phyloP scores from a whole-genome alignment of 1,139 yeast species.

The Geotrichum cucujoidarum region DNA sequence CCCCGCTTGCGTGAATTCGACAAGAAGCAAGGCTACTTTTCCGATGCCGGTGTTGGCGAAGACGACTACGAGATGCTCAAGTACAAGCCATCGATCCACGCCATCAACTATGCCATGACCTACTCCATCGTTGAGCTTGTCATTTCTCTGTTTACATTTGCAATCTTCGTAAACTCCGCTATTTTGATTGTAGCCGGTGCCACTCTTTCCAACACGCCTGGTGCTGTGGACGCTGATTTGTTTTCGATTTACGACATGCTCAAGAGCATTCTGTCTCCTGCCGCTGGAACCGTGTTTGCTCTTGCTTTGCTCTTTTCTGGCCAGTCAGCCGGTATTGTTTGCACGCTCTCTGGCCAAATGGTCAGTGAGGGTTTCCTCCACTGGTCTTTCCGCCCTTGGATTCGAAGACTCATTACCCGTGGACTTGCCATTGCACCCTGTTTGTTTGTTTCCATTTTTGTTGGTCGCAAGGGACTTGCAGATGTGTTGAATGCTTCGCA shows the following conservation, averaged over 20 bases:
- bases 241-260: slow-evolving; percentile 63
- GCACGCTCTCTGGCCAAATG: slow-evolving; percentile 84
- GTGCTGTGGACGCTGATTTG: slow-evolving; percentile 67
- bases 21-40: slow-evolving; percentile 29
- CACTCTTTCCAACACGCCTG: slow-evolving; percentile 55
- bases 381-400: slow-evolving; percentile 75
- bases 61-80: slow-evolving; percentile 27
- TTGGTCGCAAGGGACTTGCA: slow-evolving; percentile 62
- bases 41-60: slow-evolving; percentile 42
- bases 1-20: slow-evolving; percentile 66
- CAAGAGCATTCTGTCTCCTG: slow-evolving; percentile 55
- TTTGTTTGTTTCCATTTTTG: slow-evolving; percentile 48
- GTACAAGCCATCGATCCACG: slow-evolving; percentile 52
- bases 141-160: slow-evolving; percentile 65
- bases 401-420: slow-evolving; percentile 66
- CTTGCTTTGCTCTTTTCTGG: slow-evolving; percentile 71
- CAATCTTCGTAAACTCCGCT: slow-evolving; percentile 74
- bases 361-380: slow-evolving; percentile 77
- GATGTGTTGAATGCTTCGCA: slow-evolving; percentile 63
- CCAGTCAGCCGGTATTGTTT: slow-evolving; percentile 78
- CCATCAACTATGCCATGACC: slow-evolving; percentile 61
- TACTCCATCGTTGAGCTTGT: slow-evolving; percentile 63
- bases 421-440: slow-evolving; percentile 70
- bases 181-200: slow-evolving; percentile 73
- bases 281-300: slow-evolving; percentile 73